Conservation (phyloP, 2,329 filamentous ascomycete species). For the Sporothrix protearum region DNA sequence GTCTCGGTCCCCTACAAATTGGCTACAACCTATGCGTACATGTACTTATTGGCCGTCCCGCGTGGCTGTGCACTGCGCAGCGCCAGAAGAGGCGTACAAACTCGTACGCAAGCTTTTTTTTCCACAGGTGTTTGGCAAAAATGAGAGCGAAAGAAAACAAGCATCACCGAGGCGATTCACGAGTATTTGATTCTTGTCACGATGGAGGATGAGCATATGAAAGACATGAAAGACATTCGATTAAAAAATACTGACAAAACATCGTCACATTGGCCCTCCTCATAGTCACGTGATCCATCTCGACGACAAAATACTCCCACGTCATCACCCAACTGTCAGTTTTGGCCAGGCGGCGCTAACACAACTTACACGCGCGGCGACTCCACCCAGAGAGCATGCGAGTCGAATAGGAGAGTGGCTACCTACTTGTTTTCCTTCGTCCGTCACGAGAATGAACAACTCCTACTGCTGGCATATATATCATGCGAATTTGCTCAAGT, state of each 20-base stretch:
- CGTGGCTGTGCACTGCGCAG: background rate
- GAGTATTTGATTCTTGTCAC: background rate
- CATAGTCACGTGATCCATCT: background rate
- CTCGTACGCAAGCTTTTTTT: background rate
- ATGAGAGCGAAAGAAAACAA: background rate
- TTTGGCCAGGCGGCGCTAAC: background rate
- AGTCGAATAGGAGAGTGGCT: background rate
- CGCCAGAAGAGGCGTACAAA: background rate
- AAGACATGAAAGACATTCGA: background rate
- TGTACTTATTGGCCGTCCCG: no score
- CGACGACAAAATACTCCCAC: background rate
- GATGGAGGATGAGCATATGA: background rate
- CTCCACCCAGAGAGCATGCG: background rate
- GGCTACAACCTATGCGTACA: no score
- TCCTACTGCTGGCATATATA: no score
- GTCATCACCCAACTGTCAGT: background rate
- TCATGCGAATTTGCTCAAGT: no score
- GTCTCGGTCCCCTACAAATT: constrained; percentile 9
- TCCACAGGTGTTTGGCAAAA: background rate
- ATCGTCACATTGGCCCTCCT: no score
- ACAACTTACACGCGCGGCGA: background rate
- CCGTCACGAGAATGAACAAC: no score
- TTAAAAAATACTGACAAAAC: no score
- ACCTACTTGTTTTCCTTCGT: no score
- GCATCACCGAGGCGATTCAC: background rate